Conservation (phyloP, 202 grass and related monocot genomes). For the Setaria italica region DNA sequence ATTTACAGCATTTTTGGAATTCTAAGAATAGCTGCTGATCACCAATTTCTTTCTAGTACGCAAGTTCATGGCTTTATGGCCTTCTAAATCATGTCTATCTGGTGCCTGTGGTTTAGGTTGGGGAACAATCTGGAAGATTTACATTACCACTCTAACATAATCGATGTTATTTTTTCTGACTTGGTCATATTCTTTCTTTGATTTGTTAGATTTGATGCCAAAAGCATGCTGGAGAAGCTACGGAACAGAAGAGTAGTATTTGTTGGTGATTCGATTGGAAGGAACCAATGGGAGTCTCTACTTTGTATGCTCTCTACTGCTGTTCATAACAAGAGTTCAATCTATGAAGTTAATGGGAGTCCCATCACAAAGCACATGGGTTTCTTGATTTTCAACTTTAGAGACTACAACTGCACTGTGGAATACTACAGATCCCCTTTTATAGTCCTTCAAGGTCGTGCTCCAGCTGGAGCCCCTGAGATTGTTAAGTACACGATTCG, state of each 20-base stretch:
- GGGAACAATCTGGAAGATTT: not conserved
- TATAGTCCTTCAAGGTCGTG: constrained; percentile 70
- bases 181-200: not conserved
- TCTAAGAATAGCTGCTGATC: not conserved
- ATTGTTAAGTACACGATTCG: constrained; percentile 66
- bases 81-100: not conserved
- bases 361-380: constrained; percentile 83
- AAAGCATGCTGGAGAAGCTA: constrained; percentile 73
- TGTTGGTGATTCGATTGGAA: constrained; percentile 84
- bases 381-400: constrained; percentile 85
- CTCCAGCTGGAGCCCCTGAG: constrained; percentile 49
- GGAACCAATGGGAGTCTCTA: constrained; percentile 97
- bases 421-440: constrained; percentile 89
- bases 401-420: constrained; percentile 86
- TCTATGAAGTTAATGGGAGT: constrained; percentile 81
- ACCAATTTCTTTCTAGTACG: not conserved
- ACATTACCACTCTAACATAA: not conserved
- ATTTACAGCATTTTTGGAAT: not conserved
- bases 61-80: not conserved
- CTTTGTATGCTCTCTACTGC: constrained; percentile 80
- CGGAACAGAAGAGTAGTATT: constrained; percentile 75
- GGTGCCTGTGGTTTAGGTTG: not conserved
- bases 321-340: constrained; percentile 62
- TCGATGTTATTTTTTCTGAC: constrained; percentile 12
- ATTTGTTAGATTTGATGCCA: constrained; percentile 68